Conservation (phyloP, 257 asterid genomes). For the Misopates orontium region DNA sequence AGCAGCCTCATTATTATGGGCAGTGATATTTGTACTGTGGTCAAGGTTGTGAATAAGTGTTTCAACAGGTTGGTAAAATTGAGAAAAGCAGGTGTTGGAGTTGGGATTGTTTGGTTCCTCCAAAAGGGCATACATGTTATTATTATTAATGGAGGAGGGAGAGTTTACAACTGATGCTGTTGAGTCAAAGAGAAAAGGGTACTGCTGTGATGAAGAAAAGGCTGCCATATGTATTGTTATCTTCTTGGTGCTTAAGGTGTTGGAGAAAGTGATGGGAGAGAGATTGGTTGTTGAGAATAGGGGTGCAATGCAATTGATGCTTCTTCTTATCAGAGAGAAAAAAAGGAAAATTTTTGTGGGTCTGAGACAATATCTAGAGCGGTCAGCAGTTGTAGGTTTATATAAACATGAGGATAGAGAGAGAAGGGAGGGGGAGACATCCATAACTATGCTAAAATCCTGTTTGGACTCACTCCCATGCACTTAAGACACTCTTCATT, state of each 20-base stretch:
- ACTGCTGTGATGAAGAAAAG: conserved; percentile 23
- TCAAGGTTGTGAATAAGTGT: conserved; percentile 17
- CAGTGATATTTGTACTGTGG: conserved; percentile 18
- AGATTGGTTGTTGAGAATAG: too few species aligned
- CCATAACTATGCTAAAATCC: too few species aligned
- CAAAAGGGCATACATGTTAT: conserved; percentile 21
- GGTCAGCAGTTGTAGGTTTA: too few species aligned
- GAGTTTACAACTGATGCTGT: conserved; percentile 21
- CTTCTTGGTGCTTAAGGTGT: background rate
- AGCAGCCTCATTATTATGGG: conserved; percentile 8
- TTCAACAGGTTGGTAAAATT: conserved; percentile 37
- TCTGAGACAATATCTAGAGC: too few species aligned
- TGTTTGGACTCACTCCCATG: too few species aligned
- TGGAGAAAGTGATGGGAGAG: too few species aligned
- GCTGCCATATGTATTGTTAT: conserved; percentile 38
- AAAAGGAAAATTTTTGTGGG: too few species aligned
- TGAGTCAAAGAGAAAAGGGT: conserved; percentile 28
- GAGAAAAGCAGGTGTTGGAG: conserved; percentile 22
- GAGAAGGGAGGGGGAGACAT: too few species aligned
- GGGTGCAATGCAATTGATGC: too few species aligned
- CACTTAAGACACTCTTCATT: too few species aligned
- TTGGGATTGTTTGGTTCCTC: conserved; percentile 32
- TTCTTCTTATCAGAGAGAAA: too few species aligned
- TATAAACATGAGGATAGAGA: too few species aligned
- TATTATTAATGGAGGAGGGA: conserved; percentile 9